Base-by-base conservation (phyloP, 495 filamentous ascomycete genomes). In the Cladorrhinum samala region DNA sequence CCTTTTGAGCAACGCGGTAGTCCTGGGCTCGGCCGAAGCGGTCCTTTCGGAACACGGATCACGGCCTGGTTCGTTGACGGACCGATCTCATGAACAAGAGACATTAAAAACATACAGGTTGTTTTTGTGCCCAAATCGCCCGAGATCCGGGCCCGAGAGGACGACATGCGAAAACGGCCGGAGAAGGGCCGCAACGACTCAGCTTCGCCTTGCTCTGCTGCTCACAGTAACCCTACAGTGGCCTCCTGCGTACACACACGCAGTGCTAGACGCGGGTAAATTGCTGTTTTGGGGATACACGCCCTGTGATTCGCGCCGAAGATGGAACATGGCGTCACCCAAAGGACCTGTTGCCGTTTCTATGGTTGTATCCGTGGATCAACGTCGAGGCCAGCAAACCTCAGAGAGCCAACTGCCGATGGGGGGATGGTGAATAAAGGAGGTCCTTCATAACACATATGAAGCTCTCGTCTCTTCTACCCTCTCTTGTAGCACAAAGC, bases 161-260 rank as follows among this genome's bases (percentile, higher is more conserved):
- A 27, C 23, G 38, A 52, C 25, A 41, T 50, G 41, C 27, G 44
- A 58, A 52, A 67, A 64, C 53, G 58, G 55, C 67, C 67, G 67
- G 65, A 66, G 63, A 59, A 68, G 50, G 60, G 67, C 67, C 67
- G 67, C 47, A 53, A 42, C 41, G 30, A 43, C 21, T 49, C 42
- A 47, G 46, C 54, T 54, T 39, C 38, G 23, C 41, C 37, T 9
- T 46, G 40, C 9, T 38, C 23, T 50, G 49, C 53, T 18, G 44
- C 53, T 53, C 21, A 52, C n/a, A n/a, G n/a, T n/a, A n/a, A n/a
- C n/a, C n/a, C n/a, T n/a, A n/a, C n/a, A n/a, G n/a, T n/a, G n/a
- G n/a, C n/a, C n/a, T n/a, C 38, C 43, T 5, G 19, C 45, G 38
- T 14, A 23, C 21, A 33, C 21, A 21, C 23, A 24, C 20, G 20